Evolutionary conservation across 495 filamentous ascomycete species (phyloP).

Genomic region (Penicillium goetzii): DNA sequence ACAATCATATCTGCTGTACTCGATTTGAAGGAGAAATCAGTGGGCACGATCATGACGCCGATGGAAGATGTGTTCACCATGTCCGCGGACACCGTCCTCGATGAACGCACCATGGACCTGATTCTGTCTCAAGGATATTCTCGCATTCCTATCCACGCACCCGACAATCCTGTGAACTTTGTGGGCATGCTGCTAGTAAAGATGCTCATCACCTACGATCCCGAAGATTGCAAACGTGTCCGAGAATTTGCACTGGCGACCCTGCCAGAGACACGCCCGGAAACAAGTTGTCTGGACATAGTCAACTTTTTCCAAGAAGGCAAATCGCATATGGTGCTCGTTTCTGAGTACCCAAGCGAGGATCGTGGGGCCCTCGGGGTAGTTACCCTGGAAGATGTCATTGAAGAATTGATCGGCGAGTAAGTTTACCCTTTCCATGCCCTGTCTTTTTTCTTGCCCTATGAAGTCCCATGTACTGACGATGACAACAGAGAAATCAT

Average conservation of each 20-base stretch:
- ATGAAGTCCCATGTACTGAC: conserved; percentile 27
- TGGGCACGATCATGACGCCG: conserved; percentile 95
- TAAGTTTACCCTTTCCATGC: conserved; percentile 51
- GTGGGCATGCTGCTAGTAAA: conserved; percentile 98
- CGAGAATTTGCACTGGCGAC: conserved; percentile 91
- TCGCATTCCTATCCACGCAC: conserved; percentile 88
- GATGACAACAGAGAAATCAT: conserved; percentile 67
- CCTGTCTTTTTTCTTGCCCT: conserved; percentile 14
- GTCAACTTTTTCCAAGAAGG: conserved; percentile 99
- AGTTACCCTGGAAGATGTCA: conserved; percentile 95
- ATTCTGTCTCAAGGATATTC: conserved; percentile 95
- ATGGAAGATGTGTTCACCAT: conserved; percentile 97
- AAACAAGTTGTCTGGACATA: conserved; percentile 96
- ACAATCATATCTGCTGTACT: conserved; percentile 97
- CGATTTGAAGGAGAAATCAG: conserved; percentile 93
- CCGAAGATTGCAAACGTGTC: conserved; percentile 84
- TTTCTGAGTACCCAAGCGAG: conserved; percentile 86
- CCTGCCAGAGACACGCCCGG: conserved; percentile 88
- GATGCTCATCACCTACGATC: conserved; percentile 97
- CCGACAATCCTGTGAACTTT: conserved; percentile 82
- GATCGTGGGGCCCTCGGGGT: conserved; percentile 89
- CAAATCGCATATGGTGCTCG: conserved; percentile 98
- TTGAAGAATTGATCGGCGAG: conserved; percentile 98
- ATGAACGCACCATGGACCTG: conserved; percentile 88
- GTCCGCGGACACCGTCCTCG: conserved; percentile 86